Base-by-base conservation (phyloP, 208 protist genomes). In the Angomonas ambiguus region DNA sequence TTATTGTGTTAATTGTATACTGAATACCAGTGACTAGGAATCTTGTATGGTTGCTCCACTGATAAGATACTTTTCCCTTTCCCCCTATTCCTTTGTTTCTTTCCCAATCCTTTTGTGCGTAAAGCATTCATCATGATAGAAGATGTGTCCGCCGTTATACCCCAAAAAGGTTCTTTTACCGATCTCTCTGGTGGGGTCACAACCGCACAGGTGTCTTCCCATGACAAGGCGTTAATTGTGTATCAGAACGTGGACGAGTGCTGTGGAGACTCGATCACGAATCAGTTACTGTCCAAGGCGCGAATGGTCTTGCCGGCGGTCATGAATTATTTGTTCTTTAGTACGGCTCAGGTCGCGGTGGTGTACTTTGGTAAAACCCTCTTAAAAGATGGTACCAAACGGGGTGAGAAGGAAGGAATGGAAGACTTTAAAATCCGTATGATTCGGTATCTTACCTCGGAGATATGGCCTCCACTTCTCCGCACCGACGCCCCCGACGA, bases 241-340 rank as follows among this genome's bases (percentile, higher is more conserved):
- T 81, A 90, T 66, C 69, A 83, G 45, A 87, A 82, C 58, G 75
- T 77, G 18, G 67, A 81, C 62, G 32, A 57, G 8, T 24, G 64
- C 22, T 49, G 53, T 2, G 30, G 30, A 0, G 78, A 83, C 25
- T 20, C 72, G 6, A 67, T 60, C 13, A 69, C 82, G 25, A 38
- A 62, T 13, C 72, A 84, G 67, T 72, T 87, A 4, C 62, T 84
- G 10, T 38, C 51, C 2, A 71, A 76, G 59, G 83, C 80, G 1
- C 70, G 72, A 55, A 57, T 83, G 30, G 68, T 75, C 49, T 62
- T 90, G 11, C 80, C 83, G 0, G 80, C 83, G 18, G 69, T 90
- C 22, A 84, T 80, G 74, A 87, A 90, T 59, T 86, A 83, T 66
- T 65, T 90, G 31, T 89, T 80, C 66, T 89, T 89, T 62, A 70